phyloP scores from a whole-genome alignment of 306 rosid species.

The Prunus fruticosa region DNA sequence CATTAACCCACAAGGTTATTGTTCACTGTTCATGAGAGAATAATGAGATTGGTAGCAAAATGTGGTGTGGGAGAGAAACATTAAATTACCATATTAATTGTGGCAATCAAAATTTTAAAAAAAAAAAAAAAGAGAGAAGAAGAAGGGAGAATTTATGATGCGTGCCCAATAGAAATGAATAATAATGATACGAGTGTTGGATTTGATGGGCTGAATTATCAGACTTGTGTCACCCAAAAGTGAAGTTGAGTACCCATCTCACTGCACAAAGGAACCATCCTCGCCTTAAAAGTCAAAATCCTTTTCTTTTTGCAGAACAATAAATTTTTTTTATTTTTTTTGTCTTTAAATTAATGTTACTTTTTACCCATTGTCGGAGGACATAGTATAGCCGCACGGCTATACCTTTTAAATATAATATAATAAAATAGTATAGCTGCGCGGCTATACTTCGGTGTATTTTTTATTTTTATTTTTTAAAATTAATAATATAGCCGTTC shows the following conservation, averaged over 20 bases:
- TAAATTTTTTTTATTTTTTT: not conserved
- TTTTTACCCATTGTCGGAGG: too few species aligned
- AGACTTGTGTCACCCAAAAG: conserved; percentile 40
- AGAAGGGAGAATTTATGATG: not conserved
- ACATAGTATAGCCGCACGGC: too few species aligned
- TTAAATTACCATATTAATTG: conserved; percentile 18
- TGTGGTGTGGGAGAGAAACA: not conserved
- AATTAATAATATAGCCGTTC: too few species aligned
- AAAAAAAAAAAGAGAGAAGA: not conserved
- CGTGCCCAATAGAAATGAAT: not conserved
- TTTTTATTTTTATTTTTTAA: too few species aligned
- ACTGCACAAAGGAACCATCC: not conserved
- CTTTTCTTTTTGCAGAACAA: not conserved
- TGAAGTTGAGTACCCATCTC: conserved; percentile 15
- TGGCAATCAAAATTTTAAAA: not conserved
- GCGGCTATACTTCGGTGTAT: too few species aligned
- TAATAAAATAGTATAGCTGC: too few species aligned
- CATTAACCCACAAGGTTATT: too few species aligned
- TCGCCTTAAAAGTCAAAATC: not conserved
- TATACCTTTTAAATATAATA: too few species aligned
- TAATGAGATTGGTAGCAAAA: not conserved
- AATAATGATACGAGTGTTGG: conserved; percentile 24
- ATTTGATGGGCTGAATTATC: conserved; percentile 45
- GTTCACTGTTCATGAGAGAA: not conserved
- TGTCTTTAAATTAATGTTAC: too few species aligned